These are phyloP conservation scores for Aspergillus hortae DNA, from an alignment of 2,329 filamentous ascomycete species.

Conservation along the genomic window DNA sequence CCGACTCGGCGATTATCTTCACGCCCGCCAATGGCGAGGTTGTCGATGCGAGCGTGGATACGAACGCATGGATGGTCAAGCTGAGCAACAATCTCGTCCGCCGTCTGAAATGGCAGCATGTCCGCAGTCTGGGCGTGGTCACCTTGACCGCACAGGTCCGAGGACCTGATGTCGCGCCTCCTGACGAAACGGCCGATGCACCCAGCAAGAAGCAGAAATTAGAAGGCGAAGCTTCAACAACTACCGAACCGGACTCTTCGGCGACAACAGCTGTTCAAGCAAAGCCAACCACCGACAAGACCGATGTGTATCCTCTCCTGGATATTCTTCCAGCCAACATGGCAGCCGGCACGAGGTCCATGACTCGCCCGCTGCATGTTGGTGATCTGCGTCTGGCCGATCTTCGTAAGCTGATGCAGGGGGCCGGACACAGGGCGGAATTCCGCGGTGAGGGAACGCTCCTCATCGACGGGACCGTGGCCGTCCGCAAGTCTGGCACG, in stretches of 20 bases:
- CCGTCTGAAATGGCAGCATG: conserved; percentile 90
- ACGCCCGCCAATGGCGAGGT: conserved; percentile 70
- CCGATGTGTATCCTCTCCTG: conserved; percentile 48
- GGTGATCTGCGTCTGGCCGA: conserved; percentile 89
- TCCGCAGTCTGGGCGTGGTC: conserved; percentile 83
- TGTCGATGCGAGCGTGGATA: conserved; percentile 92
- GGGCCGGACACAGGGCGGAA: conserved; percentile 79
- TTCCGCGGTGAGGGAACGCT: conserved; percentile 91
- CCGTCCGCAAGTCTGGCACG: conserved; percentile 82
- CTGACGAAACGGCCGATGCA: conserved; percentile 36
- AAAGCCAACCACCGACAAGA: conserved; percentile 25
- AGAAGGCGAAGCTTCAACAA: conserved; percentile 45
- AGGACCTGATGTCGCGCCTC: conserved; percentile 37
- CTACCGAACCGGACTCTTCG: conserved; percentile 13
- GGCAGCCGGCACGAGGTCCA: conserved; percentile 69
- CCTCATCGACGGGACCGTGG: conserved; percentile 81
- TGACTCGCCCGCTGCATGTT: conserved; percentile 86
- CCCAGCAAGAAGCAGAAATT: conserved; percentile 52
- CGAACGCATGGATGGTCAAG: conserved; percentile 94
- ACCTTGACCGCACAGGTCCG: conserved; percentile 77
- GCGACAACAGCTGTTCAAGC: conserved; percentile 16
- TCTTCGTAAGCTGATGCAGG: conserved; percentile 77
- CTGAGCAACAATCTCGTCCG: conserved; percentile 80
- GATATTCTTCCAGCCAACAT: conserved; percentile 59
- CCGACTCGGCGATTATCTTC: conserved; percentile 67